These are phyloP conservation scores for Calonectria hawksworthii DNA, from an alignment of 2,329 filamentous ascomycete species.

Conservation along the genomic window DNA sequence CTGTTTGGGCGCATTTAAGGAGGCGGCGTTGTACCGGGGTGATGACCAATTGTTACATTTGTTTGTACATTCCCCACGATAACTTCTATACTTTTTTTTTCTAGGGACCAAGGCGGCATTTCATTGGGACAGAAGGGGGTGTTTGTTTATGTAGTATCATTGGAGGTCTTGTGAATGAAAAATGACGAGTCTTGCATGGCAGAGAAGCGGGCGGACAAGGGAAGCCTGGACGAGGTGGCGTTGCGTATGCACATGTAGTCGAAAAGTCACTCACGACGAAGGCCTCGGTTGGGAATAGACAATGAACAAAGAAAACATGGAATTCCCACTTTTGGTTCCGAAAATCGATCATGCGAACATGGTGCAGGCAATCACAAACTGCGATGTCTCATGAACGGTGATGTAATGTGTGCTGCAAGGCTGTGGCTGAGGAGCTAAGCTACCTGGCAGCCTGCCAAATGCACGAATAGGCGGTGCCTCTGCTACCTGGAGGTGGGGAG, in stretches of 20 bases:
- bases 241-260: constrained; percentile 8
- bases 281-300: neutral
- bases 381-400: constrained; percentile 27
- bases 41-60: constrained; percentile 33
- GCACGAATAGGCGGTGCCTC: constrained; percentile 32
- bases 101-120: constrained; percentile 28
- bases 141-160: constrained; percentile 17
- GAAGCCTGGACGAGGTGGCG: neutral
- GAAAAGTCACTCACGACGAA: neutral
- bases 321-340: neutral
- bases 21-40: constrained; percentile 40
- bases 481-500: constrained; percentile 27
- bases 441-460: constrained; percentile 8
- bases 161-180: constrained; percentile 38
- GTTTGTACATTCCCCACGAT: constrained; percentile 38
- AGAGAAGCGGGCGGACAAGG: neutral
- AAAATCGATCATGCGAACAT: neutral
- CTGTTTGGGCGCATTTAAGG: constrained; percentile 39
- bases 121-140: constrained; percentile 28
- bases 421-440: constrained; percentile 25
- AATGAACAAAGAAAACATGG: neutral
- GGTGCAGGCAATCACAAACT: neutral
- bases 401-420: constrained; percentile 39
- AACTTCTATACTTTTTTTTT: constrained; percentile 31
- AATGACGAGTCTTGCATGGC: constrained; percentile 24